Base-by-base conservation (phyloP, 495 filamentous ascomycete genomes). In the Podospora didyma region DNA sequence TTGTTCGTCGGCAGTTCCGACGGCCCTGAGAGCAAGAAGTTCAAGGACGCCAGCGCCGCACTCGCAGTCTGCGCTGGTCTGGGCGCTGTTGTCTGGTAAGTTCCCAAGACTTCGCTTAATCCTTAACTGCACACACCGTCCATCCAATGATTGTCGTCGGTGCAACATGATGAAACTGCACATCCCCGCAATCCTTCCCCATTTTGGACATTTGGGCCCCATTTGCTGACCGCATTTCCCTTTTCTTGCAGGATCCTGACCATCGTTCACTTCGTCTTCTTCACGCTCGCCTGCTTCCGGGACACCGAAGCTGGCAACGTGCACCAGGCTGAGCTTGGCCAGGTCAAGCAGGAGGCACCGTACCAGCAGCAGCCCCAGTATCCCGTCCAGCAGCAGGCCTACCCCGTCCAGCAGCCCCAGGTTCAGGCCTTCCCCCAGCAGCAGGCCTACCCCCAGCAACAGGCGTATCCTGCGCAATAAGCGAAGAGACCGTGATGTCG, bases 21-120 rank as follows among this genome's bases (percentile, higher is more conserved):
- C 26, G 4, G 26, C 4, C 26, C 4, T 31, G 26, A 31, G n/a
- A n/a, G n/a, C n/a, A n/a, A 58, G 24, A 6, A 46, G 20, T 59
- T 55, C 47, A 60, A 50, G 28, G 44, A 57, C 3, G 61, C 61
- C 28, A 66, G 67, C 22, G 44, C 60, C 17, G 64, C 68, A 4
- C 50, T 74, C 20, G 74, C 57, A 21, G 73, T 59, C n/a, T 69
- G 60, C 46, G 73, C 74, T n/a, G 71, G 61, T 48, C 44, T 75
- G 10, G 73, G 73, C 14, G 73, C 73, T 34, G 5, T 72, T n/a
- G 52, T 61, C 17, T 77, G 75, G 70, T 73, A 44, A 51, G 63
- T 19, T 31, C 41, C n/a, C 9, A 42, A 10, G 39, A 17, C 10
- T 16, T 14, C 6, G 39, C 37, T 14, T 47, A 22, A 17, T 17